Evolutionary conservation across 75 land plant species (phyloP).

Genomic region (Picea sitchensis): DNA sequence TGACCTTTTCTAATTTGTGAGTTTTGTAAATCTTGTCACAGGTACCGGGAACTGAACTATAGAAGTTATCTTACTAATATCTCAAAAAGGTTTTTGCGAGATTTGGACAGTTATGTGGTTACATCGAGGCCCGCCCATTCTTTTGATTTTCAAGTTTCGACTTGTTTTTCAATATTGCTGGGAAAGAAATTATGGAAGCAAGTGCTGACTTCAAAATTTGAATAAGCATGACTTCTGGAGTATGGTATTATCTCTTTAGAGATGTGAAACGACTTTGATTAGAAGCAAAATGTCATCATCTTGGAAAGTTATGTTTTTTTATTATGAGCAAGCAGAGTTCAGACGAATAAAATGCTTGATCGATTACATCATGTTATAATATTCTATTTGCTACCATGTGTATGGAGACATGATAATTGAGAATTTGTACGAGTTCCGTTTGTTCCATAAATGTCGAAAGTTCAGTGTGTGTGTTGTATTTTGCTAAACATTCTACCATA

Average conservation of each 20-base stretch:
- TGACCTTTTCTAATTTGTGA: background rate
- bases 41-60: background rate
- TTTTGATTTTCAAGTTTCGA: background rate
- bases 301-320: background rate
- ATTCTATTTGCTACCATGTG: too few species aligned
- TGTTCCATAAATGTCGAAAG: too few species aligned
- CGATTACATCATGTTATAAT: too few species aligned
- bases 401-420: too few species aligned
- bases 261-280: background rate
- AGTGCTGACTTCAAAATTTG: background rate
- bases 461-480: too few species aligned
- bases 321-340: background rate
- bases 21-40: background rate
- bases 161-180: background rate
- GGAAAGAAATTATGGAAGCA: background rate
- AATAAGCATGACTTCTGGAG: background rate
- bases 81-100: constrained; percentile 2
- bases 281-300: background rate
- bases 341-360: background rate
- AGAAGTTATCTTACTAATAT: background rate
- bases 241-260: background rate
- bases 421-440: too few species aligned
- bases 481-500: too few species aligned
- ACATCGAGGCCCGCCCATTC: background rate
- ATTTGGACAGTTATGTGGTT: background rate